phyloP scores from a whole-genome alignment of 176 grass and related monocot genomes.

The Cocos nucifera region DNA sequence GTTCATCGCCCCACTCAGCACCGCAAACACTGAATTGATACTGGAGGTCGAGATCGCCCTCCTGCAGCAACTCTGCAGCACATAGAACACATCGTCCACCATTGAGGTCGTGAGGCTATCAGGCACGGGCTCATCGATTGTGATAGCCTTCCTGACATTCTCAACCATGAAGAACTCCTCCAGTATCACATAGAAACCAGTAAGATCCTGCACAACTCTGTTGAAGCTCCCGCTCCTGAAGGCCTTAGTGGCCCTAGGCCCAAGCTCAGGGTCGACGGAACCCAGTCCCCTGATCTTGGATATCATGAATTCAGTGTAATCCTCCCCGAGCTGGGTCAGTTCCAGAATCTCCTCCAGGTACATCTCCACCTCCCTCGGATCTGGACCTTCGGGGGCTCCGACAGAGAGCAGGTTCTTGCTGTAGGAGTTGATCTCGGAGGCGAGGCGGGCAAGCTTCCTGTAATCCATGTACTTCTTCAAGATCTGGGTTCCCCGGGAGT shows the following conservation, averaged over 20 bases:
- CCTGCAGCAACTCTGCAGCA: constrained; percentile 78
- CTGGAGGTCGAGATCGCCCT: constrained; percentile 79
- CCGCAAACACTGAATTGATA: constrained; percentile 78
- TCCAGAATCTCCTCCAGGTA: constrained; percentile 85
- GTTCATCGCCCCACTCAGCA: constrained; percentile 59
- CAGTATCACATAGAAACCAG: constrained; percentile 81
- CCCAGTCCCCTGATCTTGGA: constrained; percentile 70
- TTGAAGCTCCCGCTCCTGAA: constrained; percentile 71
- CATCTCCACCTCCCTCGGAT: constrained; percentile 71
- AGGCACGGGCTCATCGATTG: constrained; percentile 57
- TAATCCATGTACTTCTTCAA: constrained; percentile 65
- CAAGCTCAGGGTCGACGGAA: constrained; percentile 60
- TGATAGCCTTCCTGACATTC: constrained; percentile 89
- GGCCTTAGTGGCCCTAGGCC: constrained; percentile 59
- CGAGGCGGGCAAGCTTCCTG: constrained; percentile 49
- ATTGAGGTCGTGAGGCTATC: constrained; percentile 81
- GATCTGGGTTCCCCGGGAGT: constrained; percentile 78
- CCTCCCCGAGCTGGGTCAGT: constrained; percentile 84
- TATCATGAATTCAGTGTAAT: constrained; percentile 91
- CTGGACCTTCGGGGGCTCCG: constrained; percentile 56
- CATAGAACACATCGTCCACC: constrained; percentile 87
- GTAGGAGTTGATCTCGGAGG: constrained; percentile 85
- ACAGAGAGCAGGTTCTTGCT: constrained; percentile 78
- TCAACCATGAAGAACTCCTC: constrained; percentile 99
- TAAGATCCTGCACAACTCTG: constrained; percentile 72